Evolutionary conservation across 1,139 yeast species (phyloP).

Genomic region (Kluyveromyces sp.): DNA sequence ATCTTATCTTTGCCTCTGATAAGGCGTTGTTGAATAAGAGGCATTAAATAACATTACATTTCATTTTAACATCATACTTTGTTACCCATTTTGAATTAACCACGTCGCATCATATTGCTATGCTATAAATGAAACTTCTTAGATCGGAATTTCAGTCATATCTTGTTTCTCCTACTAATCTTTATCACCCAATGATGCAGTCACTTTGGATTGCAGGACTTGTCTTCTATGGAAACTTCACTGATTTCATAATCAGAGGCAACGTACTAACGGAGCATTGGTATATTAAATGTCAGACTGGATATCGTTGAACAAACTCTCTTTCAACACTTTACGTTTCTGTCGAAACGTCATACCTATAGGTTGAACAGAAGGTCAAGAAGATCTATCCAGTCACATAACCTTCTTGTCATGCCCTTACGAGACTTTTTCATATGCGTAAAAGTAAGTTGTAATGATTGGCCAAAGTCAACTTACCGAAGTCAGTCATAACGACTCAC

Average conservation of each 20-base stretch:
- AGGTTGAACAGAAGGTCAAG: background rate
- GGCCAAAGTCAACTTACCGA: too few relatives aligned
- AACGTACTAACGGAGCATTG: constrained; percentile 65
- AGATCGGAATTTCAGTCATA: too few relatives aligned
- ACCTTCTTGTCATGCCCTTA: background rate
- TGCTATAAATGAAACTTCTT: too few relatives aligned
- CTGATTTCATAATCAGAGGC: constrained; percentile 24
- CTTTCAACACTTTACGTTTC: background rate
- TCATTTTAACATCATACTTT: background rate
- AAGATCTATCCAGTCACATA: background rate
- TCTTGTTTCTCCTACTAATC: background rate
- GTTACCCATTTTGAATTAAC: background rate
- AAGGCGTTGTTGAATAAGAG: background rate
- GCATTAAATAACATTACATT: background rate
- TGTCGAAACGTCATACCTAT: background rate
- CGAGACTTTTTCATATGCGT: too few relatives aligned
- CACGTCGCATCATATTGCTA: background rate
- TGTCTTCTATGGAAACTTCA: constrained; percentile 24
- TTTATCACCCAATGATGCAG: constrained; percentile 48
- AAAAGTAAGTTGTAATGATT: too few relatives aligned
- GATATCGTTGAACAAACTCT: background rate
- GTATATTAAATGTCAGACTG: constrained; percentile 32
- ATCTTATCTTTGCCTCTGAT: background rate
- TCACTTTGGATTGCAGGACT: constrained; percentile 53
- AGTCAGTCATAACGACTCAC: too few relatives aligned